Conservation (phyloP, 352 stramenopile species). For the Aphanomyces astaci region DNA sequence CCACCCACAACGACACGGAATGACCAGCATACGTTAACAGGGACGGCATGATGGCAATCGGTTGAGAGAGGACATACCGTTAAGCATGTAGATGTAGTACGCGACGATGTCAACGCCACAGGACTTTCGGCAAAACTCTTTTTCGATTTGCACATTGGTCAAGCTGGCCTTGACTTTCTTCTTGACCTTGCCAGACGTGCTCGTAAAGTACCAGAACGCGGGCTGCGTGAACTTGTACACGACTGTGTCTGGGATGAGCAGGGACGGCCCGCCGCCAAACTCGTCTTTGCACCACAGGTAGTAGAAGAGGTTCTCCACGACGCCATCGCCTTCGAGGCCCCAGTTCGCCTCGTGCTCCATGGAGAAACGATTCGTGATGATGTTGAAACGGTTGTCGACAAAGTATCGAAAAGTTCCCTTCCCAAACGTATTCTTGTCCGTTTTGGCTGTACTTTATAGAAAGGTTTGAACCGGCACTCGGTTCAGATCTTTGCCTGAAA, state of each 20-base stretch:
- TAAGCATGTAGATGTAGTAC: slow-evolving; percentile 69
- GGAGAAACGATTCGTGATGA: neutral
- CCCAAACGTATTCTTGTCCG: neutral
- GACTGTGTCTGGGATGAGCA: slow-evolving; percentile 89
- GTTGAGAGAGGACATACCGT: slow-evolving; percentile 3
- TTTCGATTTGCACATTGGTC: slow-evolving; percentile 88
- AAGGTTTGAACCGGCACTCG: neutral
- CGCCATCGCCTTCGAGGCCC: slow-evolving; percentile 74
- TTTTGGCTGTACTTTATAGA: neutral
- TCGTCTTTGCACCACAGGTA: slow-evolving; percentile 89
- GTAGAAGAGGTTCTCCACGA: slow-evolving; percentile 85
- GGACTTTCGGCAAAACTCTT: slow-evolving; percentile 87
- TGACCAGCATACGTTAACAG: too few species aligned
- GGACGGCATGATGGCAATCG: too few species aligned
- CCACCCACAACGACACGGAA: neutral
- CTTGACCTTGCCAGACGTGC: slow-evolving; percentile 78
- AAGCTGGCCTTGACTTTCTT: slow-evolving; percentile 89
- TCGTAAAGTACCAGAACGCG: slow-evolving; percentile 94
- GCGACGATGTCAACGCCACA: slow-evolving; percentile 81
- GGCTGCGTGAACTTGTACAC: slow-evolving; percentile 90
- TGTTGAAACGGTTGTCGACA: slow-evolving; percentile 7
- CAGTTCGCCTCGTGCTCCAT: slow-evolving; percentile 24
- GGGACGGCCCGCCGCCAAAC: slow-evolving; percentile 63
- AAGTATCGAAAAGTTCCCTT: neutral
- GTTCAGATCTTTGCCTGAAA: neutral